Conservation (phyloP, 2,329 filamentous ascomycete species). For the Pseudogymnoascus destructans region DNA sequence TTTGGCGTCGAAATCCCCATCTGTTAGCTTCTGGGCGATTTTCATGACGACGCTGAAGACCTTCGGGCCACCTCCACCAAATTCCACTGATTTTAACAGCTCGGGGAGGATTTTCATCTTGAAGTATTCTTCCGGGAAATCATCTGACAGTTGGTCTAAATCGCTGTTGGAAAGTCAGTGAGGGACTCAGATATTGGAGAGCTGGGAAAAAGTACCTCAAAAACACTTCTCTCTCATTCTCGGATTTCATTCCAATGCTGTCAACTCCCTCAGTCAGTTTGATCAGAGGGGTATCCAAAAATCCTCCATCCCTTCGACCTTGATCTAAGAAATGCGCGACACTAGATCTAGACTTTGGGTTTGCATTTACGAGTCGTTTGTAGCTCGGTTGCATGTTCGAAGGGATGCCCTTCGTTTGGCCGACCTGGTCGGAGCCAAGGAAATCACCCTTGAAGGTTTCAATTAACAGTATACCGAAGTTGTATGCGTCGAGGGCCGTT, state of each 20-base stretch:
- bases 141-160: constrained; percentile 73
- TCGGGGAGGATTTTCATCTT: constrained; percentile 94
- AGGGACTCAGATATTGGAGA: constrained; percentile 18
- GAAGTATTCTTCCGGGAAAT: constrained; percentile 97
- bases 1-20: constrained; percentile 77
- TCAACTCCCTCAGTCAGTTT: constrained; percentile 88
- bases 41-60: constrained; percentile 82
- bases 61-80: constrained; percentile 87
- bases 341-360: constrained; percentile 77
- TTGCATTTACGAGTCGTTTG: constrained; percentile 75
- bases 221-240: constrained; percentile 73
- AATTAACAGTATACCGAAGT: constrained; percentile 70
- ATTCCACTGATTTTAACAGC: constrained; percentile 96
- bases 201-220: constrained; percentile 41
- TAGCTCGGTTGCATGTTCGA: constrained; percentile 83
- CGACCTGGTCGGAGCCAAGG: constrained; percentile 61
- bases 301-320: constrained; percentile 65
- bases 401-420: constrained; percentile 76
- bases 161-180: constrained; percentile 35
- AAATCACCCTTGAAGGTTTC: constrained; percentile 89
- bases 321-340: constrained; percentile 82
- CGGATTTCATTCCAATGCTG: constrained; percentile 76
- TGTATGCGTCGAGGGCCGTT: constrained; percentile 75
- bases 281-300: constrained; percentile 88
- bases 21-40: constrained; percentile 72